These are phyloP conservation scores for Colletotrichum cordylinicola DNA, from an alignment of 2,329 filamentous ascomycete species.

Conservation along the genomic window DNA sequence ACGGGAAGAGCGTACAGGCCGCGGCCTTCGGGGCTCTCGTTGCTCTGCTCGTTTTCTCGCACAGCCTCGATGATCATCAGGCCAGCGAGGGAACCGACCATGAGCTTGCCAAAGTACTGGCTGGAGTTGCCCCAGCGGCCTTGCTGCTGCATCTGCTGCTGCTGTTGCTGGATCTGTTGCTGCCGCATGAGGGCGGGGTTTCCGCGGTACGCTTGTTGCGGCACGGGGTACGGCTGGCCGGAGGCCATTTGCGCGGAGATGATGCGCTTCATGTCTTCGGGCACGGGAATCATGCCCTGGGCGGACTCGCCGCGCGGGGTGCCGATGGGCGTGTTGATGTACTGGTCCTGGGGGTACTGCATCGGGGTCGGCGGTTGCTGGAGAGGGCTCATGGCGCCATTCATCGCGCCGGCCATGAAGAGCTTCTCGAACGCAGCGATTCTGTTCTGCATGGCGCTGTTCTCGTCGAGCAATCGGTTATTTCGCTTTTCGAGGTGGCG, in stretches of 20 bases:
- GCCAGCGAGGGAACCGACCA: constrained; percentile 91
- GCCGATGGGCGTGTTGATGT: constrained; percentile 49
- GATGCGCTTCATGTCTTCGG: constrained; percentile 69
- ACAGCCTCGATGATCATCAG: constrained; percentile 91
- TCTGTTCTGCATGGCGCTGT: constrained; percentile 77
- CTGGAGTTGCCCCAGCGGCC: constrained; percentile 59
- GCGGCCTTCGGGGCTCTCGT: constrained; percentile 67
- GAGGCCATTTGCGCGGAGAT: constrained; percentile 61
- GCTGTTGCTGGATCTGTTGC: constrained; percentile 61
- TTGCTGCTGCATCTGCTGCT: constrained; percentile 53
- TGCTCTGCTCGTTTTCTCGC: constrained; percentile 68
- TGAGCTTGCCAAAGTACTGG: constrained; percentile 76
- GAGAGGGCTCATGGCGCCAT: constrained; percentile 59
- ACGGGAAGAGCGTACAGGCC: constrained; percentile 71
- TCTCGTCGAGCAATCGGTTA: constrained; percentile 81
- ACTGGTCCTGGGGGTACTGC: constrained; percentile 54
- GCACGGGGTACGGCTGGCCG: constrained; percentile 58
- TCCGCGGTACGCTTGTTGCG: constrained; percentile 51
- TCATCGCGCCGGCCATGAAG: constrained; percentile 79
- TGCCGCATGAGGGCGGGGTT: constrained; percentile 56
- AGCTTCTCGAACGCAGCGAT: constrained; percentile 80
- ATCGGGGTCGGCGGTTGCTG: constrained; percentile 60
- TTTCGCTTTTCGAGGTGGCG: constrained; percentile 92
- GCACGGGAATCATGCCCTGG: constrained; percentile 69
- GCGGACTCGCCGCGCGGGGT: constrained; percentile 47